These are phyloP conservation scores for Tinospora cordifolia DNA, from an alignment of 164 flowering plant species.

Conservation along the genomic window DNA sequence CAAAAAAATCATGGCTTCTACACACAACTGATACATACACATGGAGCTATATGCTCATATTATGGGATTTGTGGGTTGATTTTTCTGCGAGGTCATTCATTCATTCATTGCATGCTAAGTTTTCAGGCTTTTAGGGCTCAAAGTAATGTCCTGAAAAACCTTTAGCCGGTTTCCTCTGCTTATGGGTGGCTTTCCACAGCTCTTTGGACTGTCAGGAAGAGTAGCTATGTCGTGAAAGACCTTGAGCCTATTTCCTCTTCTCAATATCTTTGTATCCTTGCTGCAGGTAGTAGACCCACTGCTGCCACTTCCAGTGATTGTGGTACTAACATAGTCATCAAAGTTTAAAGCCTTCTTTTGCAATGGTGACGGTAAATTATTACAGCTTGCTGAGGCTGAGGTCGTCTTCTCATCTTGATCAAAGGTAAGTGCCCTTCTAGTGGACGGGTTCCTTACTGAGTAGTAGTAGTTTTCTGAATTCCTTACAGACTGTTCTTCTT, in stretches of 20 bases:
- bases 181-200: conserved; percentile 8
- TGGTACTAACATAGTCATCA: conserved; percentile 7
- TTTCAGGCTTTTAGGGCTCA: conserved; percentile 30
- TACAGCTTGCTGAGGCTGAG: conserved; percentile 8
- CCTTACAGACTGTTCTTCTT: conserved; percentile 14
- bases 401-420: conserved; percentile 19
- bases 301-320: neutral
- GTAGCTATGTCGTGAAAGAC: neutral
- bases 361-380: conserved; percentile 13
- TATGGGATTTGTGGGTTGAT: neutral
- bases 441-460: conserved; percentile 19
- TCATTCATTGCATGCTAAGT: conserved; percentile 1
- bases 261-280: neutral
- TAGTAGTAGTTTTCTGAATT: conserved; percentile 4
- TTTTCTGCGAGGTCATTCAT: neutral
- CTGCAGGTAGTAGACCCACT: neutral
- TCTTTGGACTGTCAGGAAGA: conserved; percentile 2
- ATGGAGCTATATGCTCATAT: no score
- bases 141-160: conserved; percentile 45
- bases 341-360: conserved; percentile 17
- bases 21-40: no score
- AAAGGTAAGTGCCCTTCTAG: conserved; percentile 33
- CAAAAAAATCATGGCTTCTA: no score
- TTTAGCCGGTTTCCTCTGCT: conserved; percentile 41
- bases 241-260: neutral